Percentiles rank a stretch among this genome's conserved stretches.
phyloP scores from a whole-genome alignment of 768 basidiomycete species.

The Candolleomyces efflorescens region DNA sequence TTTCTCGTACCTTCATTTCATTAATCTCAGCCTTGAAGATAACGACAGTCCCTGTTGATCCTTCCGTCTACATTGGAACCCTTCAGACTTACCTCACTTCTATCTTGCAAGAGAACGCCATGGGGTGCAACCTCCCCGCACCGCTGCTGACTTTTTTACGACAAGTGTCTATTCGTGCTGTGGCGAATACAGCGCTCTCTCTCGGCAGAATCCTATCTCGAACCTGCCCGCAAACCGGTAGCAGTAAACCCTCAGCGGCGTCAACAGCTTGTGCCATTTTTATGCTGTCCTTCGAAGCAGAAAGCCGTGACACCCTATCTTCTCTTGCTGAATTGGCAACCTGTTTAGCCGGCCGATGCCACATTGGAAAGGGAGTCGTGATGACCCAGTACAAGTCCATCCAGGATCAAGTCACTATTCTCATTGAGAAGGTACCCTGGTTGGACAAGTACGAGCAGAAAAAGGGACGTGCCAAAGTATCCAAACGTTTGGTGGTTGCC shows the following conservation, averaged over 20 bases:
- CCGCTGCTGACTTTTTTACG: constrained; percentile 35
- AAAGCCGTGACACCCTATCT: constrained; percentile 47
- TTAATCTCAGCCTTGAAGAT: constrained; percentile 51
- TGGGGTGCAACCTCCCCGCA: constrained; percentile 26
- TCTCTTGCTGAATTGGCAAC: constrained; percentile 55
- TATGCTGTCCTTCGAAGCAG: constrained; percentile 69
- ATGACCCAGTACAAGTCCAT: constrained; percentile 68
- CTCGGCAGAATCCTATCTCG: constrained; percentile 41
- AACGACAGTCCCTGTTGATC: constrained; percentile 50
- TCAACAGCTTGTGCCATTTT: constrained; percentile 66
- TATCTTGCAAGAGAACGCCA: constrained; percentile 26
- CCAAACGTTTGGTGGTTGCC: constrained; percentile 63
- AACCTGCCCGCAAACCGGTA: constrained; percentile 28
- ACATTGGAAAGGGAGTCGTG: constrained; percentile 48
- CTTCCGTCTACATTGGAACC: constrained; percentile 52
- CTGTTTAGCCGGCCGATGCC: constrained; percentile 47
- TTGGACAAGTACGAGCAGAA: constrained; percentile 51
- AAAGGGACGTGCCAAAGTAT: constrained; percentile 52
- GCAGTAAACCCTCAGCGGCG: constrained; percentile 31
- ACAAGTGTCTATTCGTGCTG: constrained; percentile 36
- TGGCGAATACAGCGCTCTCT: constrained; percentile 41
- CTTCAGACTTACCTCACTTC: constrained; percentile 51
- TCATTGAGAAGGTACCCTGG: constrained; percentile 72
- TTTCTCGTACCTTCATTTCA: constrained; percentile 53
- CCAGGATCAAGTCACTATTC: constrained; percentile 54